These are phyloP conservation scores for Phylloporus sp. DNA, from an alignment of 768 basidiomycete species.

Conservation along the genomic window DNA sequence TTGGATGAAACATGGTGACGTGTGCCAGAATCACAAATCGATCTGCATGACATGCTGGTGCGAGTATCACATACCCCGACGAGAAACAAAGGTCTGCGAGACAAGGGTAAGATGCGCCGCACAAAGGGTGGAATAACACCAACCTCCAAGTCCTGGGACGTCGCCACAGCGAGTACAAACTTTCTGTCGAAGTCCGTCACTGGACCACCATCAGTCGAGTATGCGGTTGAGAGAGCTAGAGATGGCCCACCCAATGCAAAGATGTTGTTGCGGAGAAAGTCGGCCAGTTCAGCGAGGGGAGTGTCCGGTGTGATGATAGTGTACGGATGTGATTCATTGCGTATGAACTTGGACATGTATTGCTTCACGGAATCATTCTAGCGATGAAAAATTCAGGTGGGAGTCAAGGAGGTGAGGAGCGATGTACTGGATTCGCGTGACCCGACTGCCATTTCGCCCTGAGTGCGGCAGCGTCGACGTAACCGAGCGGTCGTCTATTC, in stretches of 20 bases:
- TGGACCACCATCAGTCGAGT: constrained; percentile 26
- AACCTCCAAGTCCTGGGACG: constrained; percentile 64
- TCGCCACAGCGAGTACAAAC: constrained; percentile 80
- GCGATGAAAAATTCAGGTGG: neutral
- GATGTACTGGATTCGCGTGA: constrained; percentile 59
- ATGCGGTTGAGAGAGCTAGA: neutral
- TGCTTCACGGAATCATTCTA: constrained; percentile 67
- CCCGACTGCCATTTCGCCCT: constrained; percentile 78
- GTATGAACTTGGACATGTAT: constrained; percentile 73
- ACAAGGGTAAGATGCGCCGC: neutral
- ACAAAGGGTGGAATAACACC: neutral
- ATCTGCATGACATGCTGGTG: neutral
- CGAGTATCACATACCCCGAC: constrained; percentile 20
- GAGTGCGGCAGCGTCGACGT: constrained; percentile 70
- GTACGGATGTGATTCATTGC: constrained; percentile 60
- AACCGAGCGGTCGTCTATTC: constrained; percentile 72
- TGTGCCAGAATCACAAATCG: neutral
- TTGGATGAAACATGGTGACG: neutral
- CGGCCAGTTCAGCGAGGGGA: constrained; percentile 74
- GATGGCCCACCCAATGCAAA: constrained; percentile 66
- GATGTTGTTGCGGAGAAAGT: constrained; percentile 64
- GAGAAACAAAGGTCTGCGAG: constrained; percentile 28
- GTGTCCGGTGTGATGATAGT: constrained; percentile 78
- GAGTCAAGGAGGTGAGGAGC: neutral
- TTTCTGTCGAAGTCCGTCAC: constrained; percentile 81